A percentile compares a stretch with the other conserved stretches of the same genome.
Conservation (phyloP, 2,329 filamentous ascomycete species). For the Zymoseptoria brevis region DNA sequence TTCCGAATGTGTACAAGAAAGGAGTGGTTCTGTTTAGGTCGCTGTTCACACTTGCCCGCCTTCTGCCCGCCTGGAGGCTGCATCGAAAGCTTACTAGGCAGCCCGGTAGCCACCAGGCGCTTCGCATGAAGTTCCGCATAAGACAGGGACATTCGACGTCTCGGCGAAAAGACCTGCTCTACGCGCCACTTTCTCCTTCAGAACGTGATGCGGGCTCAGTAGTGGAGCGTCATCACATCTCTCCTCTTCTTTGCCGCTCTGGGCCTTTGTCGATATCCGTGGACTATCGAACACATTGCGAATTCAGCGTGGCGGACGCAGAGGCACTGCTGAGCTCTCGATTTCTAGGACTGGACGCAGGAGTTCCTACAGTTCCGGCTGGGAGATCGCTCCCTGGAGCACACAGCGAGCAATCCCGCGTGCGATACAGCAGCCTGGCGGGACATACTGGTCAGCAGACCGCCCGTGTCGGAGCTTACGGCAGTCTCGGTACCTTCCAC, state of each 20-base stretch:
- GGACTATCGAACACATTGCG: conserved; percentile 78
- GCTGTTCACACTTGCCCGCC: conserved; percentile 70
- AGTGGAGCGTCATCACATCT: conserved; percentile 71
- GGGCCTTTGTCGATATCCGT: conserved; percentile 76
- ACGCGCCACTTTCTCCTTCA: conserved; percentile 59
- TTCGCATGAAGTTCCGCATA: conserved; percentile 77
- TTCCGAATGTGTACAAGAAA: conserved; percentile 94
- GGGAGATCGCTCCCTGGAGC: conserved; percentile 30
- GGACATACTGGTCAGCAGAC: conserved; percentile 10
- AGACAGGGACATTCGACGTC: conserved; percentile 45
- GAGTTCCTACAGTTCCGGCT: conserved; percentile 12
- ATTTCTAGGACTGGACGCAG: conserved; percentile 82
- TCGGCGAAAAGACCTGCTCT: conserved; percentile 58
- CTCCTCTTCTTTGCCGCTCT: conserved; percentile 75
- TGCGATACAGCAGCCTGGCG: conserved; percentile 20
- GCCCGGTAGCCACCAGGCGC: conserved; percentile 50
- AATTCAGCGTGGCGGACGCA: conserved; percentile 83
- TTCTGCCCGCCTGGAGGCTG: conserved; percentile 82
- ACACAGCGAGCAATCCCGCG: conserved; percentile 39
- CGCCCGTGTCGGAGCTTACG: conserved; percentile 24
- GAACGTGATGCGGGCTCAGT: conserved; percentile 42
- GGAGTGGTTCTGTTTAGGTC: conserved; percentile 91
- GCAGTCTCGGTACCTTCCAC: conserved; percentile 28
- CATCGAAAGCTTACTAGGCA: conserved; percentile 66
- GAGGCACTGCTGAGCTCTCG: conserved; percentile 85